Base-by-base conservation (phyloP, 2,329 filamentous ascomycete genomes). In the Akanthomyces muscarius region DNA sequence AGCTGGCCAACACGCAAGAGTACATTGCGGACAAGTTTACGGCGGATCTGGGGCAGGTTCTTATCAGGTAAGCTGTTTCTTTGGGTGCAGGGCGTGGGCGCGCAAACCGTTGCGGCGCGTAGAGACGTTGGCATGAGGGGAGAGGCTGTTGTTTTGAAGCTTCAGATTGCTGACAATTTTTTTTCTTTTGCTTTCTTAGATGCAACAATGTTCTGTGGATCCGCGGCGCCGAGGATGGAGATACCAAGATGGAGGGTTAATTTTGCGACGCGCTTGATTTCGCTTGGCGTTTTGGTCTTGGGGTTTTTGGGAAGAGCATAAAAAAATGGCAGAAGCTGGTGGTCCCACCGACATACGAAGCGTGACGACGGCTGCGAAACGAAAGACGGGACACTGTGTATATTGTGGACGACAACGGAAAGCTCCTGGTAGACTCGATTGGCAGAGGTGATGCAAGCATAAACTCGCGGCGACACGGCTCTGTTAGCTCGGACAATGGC, bases 201-300 rank as follows among this genome's bases (percentile, higher is more conserved):
- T 96, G 92, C 79, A 98, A 98, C 79, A 98, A 98, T 73, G 94
- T 98, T n/a, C 83, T 98, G 53, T 98, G 92, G 89, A 94, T 98
- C 69, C 83, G 85, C 67, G 81, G 80, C 59, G 85, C 83, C 56
- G 73, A 79, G 61, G 76, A 78, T 30, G 80, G 75, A 48, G 84
- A 86, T 67, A 80, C 80, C n/a, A 82, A 80, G 67, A 87, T 88
- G 84, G 81, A 84, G 21, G 85, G 76, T 65, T 85, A 70, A 63
- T 25, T 11, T 14, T 45, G 54, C 36, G 14, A 14, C 7, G n/a
- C 47, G 50, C 58, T 45, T 51, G 36, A 53, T 61, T 44, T 61
- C 28, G 48, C 50, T 47, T 41, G 58, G 58, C 48, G 50, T 61
- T 60, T 59, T 28, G 58, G 41, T 30, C 41, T 57, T 62, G 51